Base-by-base conservation (phyloP, 2,329 filamentous ascomycete genomes). In the Exserohilum rostratum region DNA sequence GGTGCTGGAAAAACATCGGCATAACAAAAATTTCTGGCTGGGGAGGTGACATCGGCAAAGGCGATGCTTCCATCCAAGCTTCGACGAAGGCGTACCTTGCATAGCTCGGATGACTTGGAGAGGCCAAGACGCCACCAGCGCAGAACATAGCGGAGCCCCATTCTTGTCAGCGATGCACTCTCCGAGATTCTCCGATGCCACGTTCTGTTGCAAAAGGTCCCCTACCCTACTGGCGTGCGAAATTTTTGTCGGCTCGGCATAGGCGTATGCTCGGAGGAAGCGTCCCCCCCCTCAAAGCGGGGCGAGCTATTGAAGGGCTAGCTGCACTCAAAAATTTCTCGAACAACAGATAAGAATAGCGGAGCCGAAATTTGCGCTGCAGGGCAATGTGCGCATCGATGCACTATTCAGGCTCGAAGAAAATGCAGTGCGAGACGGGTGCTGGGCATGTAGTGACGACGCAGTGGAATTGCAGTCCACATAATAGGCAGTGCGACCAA, bases 281-380 rank as follows among this genome's bases (percentile, higher is more conserved):
- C 51, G 57, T 31, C 55, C 48, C 53, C 22, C 22, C 22, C 22
- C 22, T 7, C 50, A 55, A 53, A 66, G 65, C 62, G 65, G 65
- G 65, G 63, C 65, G 57, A 57, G 62, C 65, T 68, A 66, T 62
- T 55, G 62, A 63, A 31, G 50, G 50, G 56, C 56, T 66, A 65
- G 55, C 39, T 53, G 51, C 27, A 55, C 52, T 62, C 54, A 61
- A 60, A 61, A 58, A 60, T 62, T 67, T 63, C 53, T 52, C 57
- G 59, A 60, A 63, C 56, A 57, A 57, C 47, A 60, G 58, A 67
- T 67, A 65, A 68, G 57, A 67, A 65, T 67, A 68, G 65, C 64
- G 62, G 65, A 59, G 55, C 62, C 50, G 51, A 18, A 29, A 35
- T 29, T 25, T 27, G 42, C 9, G 39, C 49, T 49, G 50, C 47